Percentiles rank a stretch among this genome's conserved stretches.
Conservation (phyloP, 306 rosid genomes). For the Vigna mungo region DNA sequence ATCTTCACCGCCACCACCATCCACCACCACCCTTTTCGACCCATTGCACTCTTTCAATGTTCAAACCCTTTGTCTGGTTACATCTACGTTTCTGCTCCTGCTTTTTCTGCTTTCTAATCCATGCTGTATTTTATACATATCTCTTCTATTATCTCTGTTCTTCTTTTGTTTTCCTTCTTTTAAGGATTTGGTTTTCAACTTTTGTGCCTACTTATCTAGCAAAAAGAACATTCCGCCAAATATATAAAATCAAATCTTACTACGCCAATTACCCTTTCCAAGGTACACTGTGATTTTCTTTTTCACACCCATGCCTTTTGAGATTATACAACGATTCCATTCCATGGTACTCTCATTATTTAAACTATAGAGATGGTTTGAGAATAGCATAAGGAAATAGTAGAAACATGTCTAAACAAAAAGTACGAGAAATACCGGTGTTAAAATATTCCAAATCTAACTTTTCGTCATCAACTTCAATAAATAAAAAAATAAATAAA, state of each 20-base stretch:
- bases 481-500: constrained; percentile 26
- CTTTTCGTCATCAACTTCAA: constrained; percentile 26
- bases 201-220: constrained; percentile 23
- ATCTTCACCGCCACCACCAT: constrained; percentile 10
- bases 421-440: not conserved
- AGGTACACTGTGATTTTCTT: not conserved
- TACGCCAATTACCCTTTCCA: constrained; percentile 29
- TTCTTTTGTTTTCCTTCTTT: constrained; percentile 38
- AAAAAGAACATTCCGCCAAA: constrained; percentile 42
- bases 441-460: not conserved
- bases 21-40: constrained; percentile 21
- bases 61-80: constrained; percentile 44
- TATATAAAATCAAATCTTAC: constrained; percentile 28
- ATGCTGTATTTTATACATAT: too few species aligned
- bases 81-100: constrained; percentile 34
- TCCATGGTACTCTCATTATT: not conserved
- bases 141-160: too few species aligned
- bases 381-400: not conserved
- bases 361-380: not conserved
- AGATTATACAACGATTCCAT: not conserved
- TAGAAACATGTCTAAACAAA: not conserved
- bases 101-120: constrained; percentile 26
- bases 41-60: constrained; percentile 32
- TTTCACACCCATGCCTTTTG: not conserved
- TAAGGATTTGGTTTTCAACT: constrained; percentile 49